Base-by-base conservation (phyloP, 345 rosid genomes). In the Passiflora organensis region DNA sequence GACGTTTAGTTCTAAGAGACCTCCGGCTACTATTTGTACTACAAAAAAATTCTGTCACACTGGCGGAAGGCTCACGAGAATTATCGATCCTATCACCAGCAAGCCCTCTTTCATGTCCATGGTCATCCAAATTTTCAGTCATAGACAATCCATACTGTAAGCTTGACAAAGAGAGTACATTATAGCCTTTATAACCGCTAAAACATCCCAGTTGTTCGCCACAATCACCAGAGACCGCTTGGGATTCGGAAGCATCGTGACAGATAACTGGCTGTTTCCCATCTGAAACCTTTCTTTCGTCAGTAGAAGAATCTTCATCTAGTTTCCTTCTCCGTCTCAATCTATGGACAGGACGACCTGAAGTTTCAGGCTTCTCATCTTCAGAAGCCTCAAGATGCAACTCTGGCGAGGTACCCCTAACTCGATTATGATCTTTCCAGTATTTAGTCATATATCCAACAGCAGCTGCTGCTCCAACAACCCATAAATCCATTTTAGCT, bases 391-490 rank as follows among this genome's bases (percentile, higher is more conserved):
- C 75, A 17, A 71, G 62, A 70, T 73, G 69, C 13, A 58, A 59
- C 68, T 56, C 68, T 18, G 77, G 56, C 38, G 51, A 37, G 44
- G 56, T 66, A 67, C 61, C 58, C 56, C 57, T 63, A 50, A 44
- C 69, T 60, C 64, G 77, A 0, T 75, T 67, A 63, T 62, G 36
- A 63, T 69, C 81, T 44, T 74, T 64, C 79, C 78, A 69, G 62
- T 77, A 70, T 65, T 78, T 87, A 20, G 84, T 68, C 59, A 85
- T 22, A 56, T 74, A 83, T 58, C 89, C 91, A 18, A 85, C 84
- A n/a, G 89, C 90, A 37, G 98, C 95, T 0, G 87, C 85, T 0
- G 82, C 95, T 53, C 74, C 87, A 55, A 84, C 69, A 55, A 78
- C 66, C 95, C 84, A 87, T n/a, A 71, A 60, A 62, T 83, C 97